Base-by-base conservation (phyloP, 2,329 filamentous ascomycete species). In the Trichoderma arundinaceum region DNA sequence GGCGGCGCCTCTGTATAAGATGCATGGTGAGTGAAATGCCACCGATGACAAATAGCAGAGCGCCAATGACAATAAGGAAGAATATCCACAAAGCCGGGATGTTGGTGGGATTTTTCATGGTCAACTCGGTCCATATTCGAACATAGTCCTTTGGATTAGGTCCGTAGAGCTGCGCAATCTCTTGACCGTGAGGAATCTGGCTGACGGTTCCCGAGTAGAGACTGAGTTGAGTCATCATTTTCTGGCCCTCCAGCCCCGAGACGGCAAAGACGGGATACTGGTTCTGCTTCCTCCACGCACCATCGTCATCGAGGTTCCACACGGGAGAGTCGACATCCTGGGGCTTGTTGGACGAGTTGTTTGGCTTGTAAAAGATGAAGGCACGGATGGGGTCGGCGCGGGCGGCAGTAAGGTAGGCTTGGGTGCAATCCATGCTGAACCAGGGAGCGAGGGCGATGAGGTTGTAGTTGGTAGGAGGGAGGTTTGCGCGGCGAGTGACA, bases 361-460 rank as follows among this genome's bases (percentile, higher is more conserved):
- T 81, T 4, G 87, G 85, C 38, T 80, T 81, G 74, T 89, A 90
- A 70, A 90, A 89, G 44, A 90, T 79, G 72, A 90, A 85, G 22
- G 81, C 88, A 48, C 87, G 84, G 9, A 90, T 82, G 28, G 86
- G 83, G 69, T 89, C 86, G 64, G 77, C 72, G 38, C 82, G 80
- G n/a, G 86, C 84, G 19, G 86, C 82, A 17, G 83, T 78, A 53
- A 98, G 83, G 74, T 92, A 97, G 51, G 89, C 85, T 64, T 83
- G 78, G 12, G 92, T 90, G 74, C 94, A 99, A 32, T 86, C 80
- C 7, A 84, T 80, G 68, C 84, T 90, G 71, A 92, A 87, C 94
- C 94, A 98, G 33, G 94, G 94, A 28, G 92, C 94, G 61, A 97
- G 80, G 33, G 91, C 94, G 71, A 97, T 86, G 59, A 93, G 82